Evolutionary conservation across 1,139 yeast species (phyloP).

Genomic region (Tardiomyces digboiensis): DNA sequence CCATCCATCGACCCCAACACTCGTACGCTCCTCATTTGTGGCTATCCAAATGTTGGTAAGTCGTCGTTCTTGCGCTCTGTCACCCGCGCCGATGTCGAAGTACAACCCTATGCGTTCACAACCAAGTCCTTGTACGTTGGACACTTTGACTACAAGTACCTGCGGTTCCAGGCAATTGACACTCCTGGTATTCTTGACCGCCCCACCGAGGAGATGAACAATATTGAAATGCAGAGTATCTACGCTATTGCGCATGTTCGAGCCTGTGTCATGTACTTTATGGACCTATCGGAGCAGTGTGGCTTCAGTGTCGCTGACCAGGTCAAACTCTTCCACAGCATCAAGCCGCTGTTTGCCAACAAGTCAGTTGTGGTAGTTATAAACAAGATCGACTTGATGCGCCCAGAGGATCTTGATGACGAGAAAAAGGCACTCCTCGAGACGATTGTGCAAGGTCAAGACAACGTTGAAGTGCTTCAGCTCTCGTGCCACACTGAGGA

Average conservation of each 20-base stretch:
- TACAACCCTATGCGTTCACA: conserved; percentile 98
- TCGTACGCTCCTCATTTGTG: conserved; percentile 93
- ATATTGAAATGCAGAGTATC: conserved; percentile 98
- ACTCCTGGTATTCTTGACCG: conserved; percentile 99
- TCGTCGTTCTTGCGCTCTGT: conserved; percentile 89
- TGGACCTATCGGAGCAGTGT: conserved; percentile 99
- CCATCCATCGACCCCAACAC: conserved; percentile 99
- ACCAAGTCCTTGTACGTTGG: conserved; percentile 99
- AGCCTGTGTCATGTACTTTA: conserved; percentile 90
- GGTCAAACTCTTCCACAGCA: conserved; percentile 92
- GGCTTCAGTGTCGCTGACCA: conserved; percentile 97
- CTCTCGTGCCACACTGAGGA: conserved; percentile 94
- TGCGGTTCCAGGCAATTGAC: conserved; percentile 97
- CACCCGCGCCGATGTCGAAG: conserved; percentile 98
- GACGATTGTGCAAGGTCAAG: conserved; percentile 41
- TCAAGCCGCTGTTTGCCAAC: conserved; percentile 94
- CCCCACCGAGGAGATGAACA: conserved; percentile 99
- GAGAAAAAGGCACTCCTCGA: conserved; percentile 67
- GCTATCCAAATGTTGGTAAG: conserved; percentile 98
- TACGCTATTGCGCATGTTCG: conserved; percentile 98
- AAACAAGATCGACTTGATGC: conserved; percentile 88
- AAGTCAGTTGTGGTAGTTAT: conserved; percentile 93
- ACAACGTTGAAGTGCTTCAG: conserved; percentile 88
- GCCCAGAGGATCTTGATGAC: conserved; percentile 70
- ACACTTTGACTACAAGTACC: conserved; percentile 96